These are phyloP conservation scores for Amesomyces nigricolor DNA, from an alignment of 2,329 filamentous ascomycete species.

Conservation along the genomic window DNA sequence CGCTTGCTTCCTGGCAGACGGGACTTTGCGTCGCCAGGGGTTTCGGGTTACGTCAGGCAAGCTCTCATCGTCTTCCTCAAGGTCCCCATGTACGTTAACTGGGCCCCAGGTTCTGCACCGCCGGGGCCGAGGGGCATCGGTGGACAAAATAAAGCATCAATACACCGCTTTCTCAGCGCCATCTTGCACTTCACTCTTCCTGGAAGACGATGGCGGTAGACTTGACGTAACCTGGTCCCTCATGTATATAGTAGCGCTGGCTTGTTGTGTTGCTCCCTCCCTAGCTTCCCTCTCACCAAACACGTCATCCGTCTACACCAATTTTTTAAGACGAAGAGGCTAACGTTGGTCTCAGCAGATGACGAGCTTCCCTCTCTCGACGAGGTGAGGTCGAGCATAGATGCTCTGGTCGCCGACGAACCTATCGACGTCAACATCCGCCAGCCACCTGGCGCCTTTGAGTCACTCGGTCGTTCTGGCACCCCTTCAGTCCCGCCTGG, in stretches of 20 bases:
- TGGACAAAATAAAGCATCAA: conserved; percentile 47
- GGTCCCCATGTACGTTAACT: conserved; percentile 61
- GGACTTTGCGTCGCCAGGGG: conserved; percentile 31
- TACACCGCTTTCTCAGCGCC: conserved; percentile 36
- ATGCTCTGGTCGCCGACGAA: conserved; percentile 63
- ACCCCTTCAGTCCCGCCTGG: conserved; percentile 44
- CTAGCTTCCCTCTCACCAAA: not conserved
- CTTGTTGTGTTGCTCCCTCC: conserved; percentile 26
- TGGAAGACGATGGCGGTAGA: conserved; percentile 60
- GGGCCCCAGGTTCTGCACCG: conserved; percentile 31
- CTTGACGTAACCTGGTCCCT: conserved; percentile 45
- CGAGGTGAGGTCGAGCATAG: conserved; percentile 58
- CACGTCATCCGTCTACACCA: not conserved
- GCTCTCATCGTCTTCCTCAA: conserved; percentile 65
- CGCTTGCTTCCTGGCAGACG: conserved; percentile 6
- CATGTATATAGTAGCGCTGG: conserved; percentile 41
- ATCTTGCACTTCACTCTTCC: conserved; percentile 35
- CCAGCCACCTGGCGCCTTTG: conserved; percentile 29
- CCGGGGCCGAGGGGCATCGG: conserved; percentile 31
- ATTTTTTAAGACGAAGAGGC: conserved; percentile 28
- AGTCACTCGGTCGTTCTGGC: conserved; percentile 23
- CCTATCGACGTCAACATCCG: conserved; percentile 26
- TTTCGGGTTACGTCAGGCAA: conserved; percentile 51
- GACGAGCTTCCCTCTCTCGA: conserved; percentile 57
- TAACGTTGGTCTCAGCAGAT: conserved; percentile 46